Evolutionary conservation across 78 protist species (phyloP), one percentile per base, ranked within the genome.

Genomic region (Dictyostelium brefeldianum): DNA sequence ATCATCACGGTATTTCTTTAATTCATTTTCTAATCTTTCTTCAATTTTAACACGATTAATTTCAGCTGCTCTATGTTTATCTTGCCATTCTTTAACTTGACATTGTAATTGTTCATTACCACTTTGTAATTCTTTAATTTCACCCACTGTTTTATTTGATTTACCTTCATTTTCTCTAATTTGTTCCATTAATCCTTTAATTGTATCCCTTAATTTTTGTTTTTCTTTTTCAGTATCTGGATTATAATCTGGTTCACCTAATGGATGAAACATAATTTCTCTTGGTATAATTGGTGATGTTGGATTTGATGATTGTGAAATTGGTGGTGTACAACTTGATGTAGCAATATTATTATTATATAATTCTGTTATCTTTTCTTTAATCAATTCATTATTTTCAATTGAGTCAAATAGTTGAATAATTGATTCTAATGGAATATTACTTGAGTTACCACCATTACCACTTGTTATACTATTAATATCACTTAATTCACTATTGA

Each of bases 171-270:
- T 36, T 10, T 87, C 93, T 65, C 57, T 87, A 80, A 87, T 59
- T 31, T 87, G 93, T 14, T 87, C 93, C 93, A 87, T 87, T 80
- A 87, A 51, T 22, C 50, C 22, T n/a, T 87, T 87, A 29, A 87
- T 77, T 18, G 93, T 87, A 10, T 87, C 93, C 20, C 74, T 48
- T 11, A 87, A n/a, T 48, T 87, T 87, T 29, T 53, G 48, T n/a
- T 87, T 87, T 17, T 87, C 93, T 31, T 87, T 74, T 50, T 87
- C 93, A 4, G 48, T 81, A 47, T 43, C 84, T 54, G 78, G 70
- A 51, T 87, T 77, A 22, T 29, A 59, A 12, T 77, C 78, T 36
- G 93, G 93, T 31, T 74, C 93, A 20, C 93, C 93, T 0, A 87
- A 48, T 65, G 93, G 93, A 87, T 87, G 93, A 57, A 87, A 87